Base-by-base conservation (phyloP, 2,329 filamentous ascomycete species). In the Colletotrichum sp. region DNA sequence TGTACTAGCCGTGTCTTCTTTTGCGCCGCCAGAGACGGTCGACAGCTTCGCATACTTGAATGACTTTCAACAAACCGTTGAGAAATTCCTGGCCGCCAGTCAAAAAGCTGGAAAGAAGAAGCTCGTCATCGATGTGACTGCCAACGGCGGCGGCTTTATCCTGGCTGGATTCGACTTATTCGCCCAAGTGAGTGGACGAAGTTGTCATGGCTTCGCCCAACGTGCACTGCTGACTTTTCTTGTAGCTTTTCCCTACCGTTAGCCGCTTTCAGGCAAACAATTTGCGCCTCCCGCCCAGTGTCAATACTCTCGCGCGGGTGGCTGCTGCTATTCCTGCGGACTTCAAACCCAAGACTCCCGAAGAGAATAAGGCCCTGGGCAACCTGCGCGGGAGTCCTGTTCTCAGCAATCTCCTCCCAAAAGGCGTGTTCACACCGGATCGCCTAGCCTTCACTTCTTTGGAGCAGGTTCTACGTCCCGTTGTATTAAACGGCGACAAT, bases 111-210 rank as follows among this genome's bases (percentile, higher is more conserved):
- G 88, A 71, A 92, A 92, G 82, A 91, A 87, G 61, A 91, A 91
- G 80, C 87, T 93, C 0, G 88, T 93, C 16, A 84, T 93, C 32
- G 91, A 93, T 78, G 82, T 93, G 8, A 87, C 87, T 4, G 87
- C 86, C 64, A 93, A 93, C 78, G 89, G 87, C 4, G 92, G 92
- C 52, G 92, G 92, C 30, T 87, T 86, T 12, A 89, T 93, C 55
- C 80, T 92, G 8, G 87, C 90, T 16, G 92, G 90, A 18, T 92
- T 91, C 77, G 91, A 93, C 78, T 85, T 93, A 26, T 93, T 93
- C 83, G 89, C 90, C 63, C 84, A 89, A 80, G 74, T 74, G 8
- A 21, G 74, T 69, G 3, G 84, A 92, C 10, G 18, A n/a, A 6
- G 9, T 12, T 48, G 0, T 90, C 90, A 13, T 21, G 83, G 87